phyloP scores from a whole-genome alignment of 257 asterid species.

The Solanum corneliomulleri region DNA sequence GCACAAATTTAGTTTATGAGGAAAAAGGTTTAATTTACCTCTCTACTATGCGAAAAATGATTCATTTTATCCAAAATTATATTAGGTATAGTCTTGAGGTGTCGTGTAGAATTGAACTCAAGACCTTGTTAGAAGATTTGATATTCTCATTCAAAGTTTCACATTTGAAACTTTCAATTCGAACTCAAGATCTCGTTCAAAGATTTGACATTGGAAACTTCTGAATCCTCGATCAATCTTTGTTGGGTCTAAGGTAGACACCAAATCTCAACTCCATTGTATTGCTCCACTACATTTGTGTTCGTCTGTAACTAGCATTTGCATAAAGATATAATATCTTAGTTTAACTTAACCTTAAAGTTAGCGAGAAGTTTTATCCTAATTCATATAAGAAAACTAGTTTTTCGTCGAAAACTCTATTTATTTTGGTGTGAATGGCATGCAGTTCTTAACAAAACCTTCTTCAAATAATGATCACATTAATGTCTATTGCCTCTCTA shows the following conservation, averaged over 20 bases:
- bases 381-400: too few species aligned
- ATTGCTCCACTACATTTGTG: neutral
- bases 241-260: neutral
- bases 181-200: too few species aligned
- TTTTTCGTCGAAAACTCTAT: too few species aligned
- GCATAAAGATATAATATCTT: too few species aligned
- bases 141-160: neutral
- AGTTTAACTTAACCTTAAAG: accelerated
- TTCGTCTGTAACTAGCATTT: neutral
- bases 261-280: neutral
- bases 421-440: too few species aligned
- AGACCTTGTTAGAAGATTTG: too few species aligned
- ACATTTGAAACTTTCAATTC: too few species aligned
- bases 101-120: too few species aligned
- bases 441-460: too few species aligned
- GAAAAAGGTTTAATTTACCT: neutral
- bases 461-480: neutral
- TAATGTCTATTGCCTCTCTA: neutral
- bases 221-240: neutral
- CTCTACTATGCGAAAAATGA: neutral
- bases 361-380: too few species aligned
- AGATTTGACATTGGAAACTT: too few species aligned
- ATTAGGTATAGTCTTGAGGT: neutral
- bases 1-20: neutral
- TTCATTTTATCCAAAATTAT: neutral